Evolutionary conservation across 495 filamentous ascomycete species (phyloP).

Genomic region (Chaetomium tenue): DNA sequence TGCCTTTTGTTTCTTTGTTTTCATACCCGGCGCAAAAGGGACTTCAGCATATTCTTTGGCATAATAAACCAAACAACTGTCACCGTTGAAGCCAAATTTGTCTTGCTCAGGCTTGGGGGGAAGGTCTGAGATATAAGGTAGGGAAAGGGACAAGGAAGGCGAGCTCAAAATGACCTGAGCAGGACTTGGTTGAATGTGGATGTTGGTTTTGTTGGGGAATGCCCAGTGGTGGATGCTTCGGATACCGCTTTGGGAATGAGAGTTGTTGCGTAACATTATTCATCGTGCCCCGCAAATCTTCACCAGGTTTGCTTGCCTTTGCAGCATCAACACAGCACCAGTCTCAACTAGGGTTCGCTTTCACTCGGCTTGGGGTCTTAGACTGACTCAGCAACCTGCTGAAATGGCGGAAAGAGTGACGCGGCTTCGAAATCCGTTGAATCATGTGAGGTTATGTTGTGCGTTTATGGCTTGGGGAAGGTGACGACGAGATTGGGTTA

Average conservation of each 20-base stretch:
- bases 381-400: background rate
- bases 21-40: background rate
- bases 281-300: background rate
- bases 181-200: background rate
- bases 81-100: too few species aligned
- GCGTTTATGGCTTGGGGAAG: background rate
- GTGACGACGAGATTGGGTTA: background rate
- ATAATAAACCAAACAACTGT: too few species aligned
- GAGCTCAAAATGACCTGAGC: background rate
- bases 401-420: background rate
- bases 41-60: too few species aligned
- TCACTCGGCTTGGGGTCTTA: background rate
- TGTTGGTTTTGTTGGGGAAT: background rate
- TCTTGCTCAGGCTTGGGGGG: too few species aligned
- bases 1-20: background rate
- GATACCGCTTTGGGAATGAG: constrained; percentile 6
- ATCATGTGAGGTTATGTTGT: background rate
- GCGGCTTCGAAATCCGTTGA: too few species aligned
- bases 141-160: too few species aligned
- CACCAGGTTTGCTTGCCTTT: background rate
- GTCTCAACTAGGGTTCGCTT: constrained; percentile 1
- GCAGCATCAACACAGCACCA: background rate
- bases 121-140: too few species aligned
- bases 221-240: background rate
- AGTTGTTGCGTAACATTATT: background rate